Percentiles rank a stretch among this genome's conserved stretches.
phyloP scores from a whole-genome alignment of 1,139 yeast species.

The Sporopachydermia cereana region DNA sequence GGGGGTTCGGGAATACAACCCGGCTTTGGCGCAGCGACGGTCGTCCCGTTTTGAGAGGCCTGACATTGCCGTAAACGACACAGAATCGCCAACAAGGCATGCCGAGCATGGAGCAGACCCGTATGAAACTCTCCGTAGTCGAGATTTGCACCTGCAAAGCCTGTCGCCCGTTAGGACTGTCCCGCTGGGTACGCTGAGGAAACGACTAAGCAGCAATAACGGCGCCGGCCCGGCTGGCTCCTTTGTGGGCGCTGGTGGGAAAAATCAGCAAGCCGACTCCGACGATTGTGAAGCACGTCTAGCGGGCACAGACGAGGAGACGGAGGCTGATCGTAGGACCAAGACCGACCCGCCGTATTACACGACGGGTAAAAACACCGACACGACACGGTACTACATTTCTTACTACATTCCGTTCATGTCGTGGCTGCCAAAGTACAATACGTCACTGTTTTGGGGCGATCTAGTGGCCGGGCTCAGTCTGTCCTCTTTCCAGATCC shows the following conservation, averaged over 20 bases:
- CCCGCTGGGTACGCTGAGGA: neutral
- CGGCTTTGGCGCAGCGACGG: neutral
- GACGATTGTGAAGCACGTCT: neutral
- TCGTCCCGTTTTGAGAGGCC: neutral
- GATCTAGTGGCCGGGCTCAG: conserved; percentile 83
- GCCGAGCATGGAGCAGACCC: neutral
- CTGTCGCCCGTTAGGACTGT: neutral
- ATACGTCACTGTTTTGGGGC: conserved; percentile 41
- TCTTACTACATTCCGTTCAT: conserved; percentile 74
- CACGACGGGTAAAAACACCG: neutral
- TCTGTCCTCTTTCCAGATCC: conserved; percentile 84
- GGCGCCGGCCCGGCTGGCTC: neutral
- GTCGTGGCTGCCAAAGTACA: conserved; percentile 67
- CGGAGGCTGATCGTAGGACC: too few species aligned
- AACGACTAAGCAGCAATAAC: neutral
- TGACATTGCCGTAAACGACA: neutral
- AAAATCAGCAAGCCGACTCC: neutral
- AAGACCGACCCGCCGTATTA: too few species aligned
- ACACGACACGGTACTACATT: conserved; percentile 16
- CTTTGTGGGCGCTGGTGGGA: neutral
- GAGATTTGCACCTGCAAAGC: too few species aligned
- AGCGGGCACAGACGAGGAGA: neutral
- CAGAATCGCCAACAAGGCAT: too few species aligned
- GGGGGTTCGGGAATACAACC: neutral
- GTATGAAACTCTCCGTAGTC: too few species aligned